These are phyloP conservation scores for Salvia miltiorrhiza DNA, from an alignment of 257 asterid species.

Conservation along the genomic window DNA sequence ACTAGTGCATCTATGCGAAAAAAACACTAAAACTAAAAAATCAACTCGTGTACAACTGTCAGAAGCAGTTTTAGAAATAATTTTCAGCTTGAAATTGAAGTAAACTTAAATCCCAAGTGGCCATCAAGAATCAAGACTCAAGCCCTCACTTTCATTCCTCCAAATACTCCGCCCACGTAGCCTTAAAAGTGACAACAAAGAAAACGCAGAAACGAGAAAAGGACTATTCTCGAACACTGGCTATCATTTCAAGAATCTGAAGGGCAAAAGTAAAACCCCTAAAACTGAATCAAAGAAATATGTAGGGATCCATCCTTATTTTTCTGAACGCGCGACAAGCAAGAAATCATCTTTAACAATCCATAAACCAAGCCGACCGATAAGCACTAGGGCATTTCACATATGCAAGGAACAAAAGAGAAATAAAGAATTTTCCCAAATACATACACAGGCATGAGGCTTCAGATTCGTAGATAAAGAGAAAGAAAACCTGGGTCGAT, in stretches of 20 bases:
- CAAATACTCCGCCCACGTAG: neutral
- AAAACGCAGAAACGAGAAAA: neutral
- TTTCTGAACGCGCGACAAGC: neutral
- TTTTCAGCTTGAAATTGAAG: constrained; percentile 6
- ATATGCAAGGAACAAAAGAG: neutral
- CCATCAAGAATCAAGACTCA: constrained; percentile 4
- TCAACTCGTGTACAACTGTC: neutral
- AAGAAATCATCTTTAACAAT: neutral
- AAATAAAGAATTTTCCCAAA: neutral
- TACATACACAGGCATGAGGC: neutral
- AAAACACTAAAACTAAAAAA: neutral
- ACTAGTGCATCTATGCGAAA: neutral
- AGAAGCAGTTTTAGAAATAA: neutral
- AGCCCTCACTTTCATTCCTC: neutral
- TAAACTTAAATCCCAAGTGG: neutral
- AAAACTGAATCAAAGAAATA: constrained; percentile 1
- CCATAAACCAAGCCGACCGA: constrained; percentile 6
- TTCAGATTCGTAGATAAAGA: constrained; percentile 9
- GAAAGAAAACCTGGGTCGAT: constrained; percentile 29
- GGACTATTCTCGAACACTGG: constrained; percentile 9
- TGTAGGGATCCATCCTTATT: constrained; percentile 15
- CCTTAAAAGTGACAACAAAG: neutral
- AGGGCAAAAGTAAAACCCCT: constrained; percentile 5
- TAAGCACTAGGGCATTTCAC: neutral
- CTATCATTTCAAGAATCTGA: neutral